A percentile compares a stretch with the other conserved stretches of the same genome.
phyloP scores from a whole-genome alignment of 306 rosid genomes.

The Heteromeles arbutifolia region DNA sequence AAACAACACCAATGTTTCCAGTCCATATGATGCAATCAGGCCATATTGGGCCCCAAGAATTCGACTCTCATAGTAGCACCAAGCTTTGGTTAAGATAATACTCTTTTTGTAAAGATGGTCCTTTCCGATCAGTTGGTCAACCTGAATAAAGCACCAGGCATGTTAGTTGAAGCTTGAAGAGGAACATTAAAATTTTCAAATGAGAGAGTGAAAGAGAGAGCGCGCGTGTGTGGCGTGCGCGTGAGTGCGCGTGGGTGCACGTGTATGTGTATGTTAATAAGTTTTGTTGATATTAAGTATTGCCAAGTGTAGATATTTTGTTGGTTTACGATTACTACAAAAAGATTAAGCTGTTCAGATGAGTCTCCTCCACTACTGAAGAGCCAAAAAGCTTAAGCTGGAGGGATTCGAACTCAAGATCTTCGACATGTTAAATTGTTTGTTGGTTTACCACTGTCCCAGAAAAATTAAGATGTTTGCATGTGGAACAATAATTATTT shows the following conservation, averaged over 20 bases:
- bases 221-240: not conserved
- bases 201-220: not conserved
- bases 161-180: not conserved
- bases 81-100: constrained; percentile 58
- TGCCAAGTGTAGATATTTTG: not conserved
- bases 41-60: constrained; percentile 64
- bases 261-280: not conserved
- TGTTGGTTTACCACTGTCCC: not conserved
- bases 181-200: not conserved
- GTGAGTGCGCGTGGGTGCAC: too few relatives aligned
- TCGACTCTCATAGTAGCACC: constrained; percentile 79
- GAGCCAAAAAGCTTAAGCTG: not conserved
- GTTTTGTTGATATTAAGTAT: not conserved
- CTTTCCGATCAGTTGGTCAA: constrained; percentile 45
- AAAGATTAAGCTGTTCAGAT: not conserved
- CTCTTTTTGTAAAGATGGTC: constrained; percentile 63
- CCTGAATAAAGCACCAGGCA: constrained; percentile 27
- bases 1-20: constrained; percentile 54
- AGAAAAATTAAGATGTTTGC: not conserved
- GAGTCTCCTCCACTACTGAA: not conserved
- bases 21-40: constrained; percentile 59
- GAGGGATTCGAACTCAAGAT: not conserved
- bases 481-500: not conserved
- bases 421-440: not conserved
- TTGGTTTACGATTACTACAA: not conserved